Evolutionary conservation across 1,284 basidiomycete species (phyloP).

Genomic region (Melampsora americana): DNA sequence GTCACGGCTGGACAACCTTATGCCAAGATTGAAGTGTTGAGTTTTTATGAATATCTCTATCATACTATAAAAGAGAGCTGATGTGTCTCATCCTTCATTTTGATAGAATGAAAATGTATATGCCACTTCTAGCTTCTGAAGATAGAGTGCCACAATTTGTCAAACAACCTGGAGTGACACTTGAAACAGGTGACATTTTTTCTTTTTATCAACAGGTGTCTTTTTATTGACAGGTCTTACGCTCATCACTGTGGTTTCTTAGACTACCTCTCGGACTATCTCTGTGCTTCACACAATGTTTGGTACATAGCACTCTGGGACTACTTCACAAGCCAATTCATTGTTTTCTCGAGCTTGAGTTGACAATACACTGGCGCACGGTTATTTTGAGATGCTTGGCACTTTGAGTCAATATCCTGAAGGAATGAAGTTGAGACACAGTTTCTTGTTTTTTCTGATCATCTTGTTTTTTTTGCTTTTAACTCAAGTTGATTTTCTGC

Average conservation of each 20-base stretch:
- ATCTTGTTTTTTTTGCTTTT: conserved; percentile 4
- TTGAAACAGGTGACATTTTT: conserved; percentile 95
- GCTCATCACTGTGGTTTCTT: conserved; percentile 4
- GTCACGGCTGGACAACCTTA: conserved; percentile 93
- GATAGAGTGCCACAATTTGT: conserved; percentile 94
- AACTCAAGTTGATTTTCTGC: background rate
- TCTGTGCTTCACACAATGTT: background rate
- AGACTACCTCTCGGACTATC: background rate
- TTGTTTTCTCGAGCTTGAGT: conserved; percentile 82
- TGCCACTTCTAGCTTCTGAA: conserved; percentile 93
- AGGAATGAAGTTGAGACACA: conserved; percentile 71
- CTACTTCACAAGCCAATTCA: conserved; percentile 59
- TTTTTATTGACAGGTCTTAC: no score
- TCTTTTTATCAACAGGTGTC: conserved; percentile 52
- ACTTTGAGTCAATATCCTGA: conserved; percentile 79
- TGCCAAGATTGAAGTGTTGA: conserved; percentile 86
- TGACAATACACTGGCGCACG: conserved; percentile 76
- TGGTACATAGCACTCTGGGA: conserved; percentile 5
- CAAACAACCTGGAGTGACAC: conserved; percentile 93
- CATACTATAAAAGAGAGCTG: background rate
- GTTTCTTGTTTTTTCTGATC: no score
- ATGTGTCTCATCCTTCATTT: background rate
- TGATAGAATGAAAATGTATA: conserved; percentile 68
- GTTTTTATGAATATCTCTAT: background rate
- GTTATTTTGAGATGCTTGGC: conserved; percentile 95